Evolutionary conservation across 2,329 filamentous ascomycete species (phyloP).

Genomic region (Aspergillus brasiliensis): DNA sequence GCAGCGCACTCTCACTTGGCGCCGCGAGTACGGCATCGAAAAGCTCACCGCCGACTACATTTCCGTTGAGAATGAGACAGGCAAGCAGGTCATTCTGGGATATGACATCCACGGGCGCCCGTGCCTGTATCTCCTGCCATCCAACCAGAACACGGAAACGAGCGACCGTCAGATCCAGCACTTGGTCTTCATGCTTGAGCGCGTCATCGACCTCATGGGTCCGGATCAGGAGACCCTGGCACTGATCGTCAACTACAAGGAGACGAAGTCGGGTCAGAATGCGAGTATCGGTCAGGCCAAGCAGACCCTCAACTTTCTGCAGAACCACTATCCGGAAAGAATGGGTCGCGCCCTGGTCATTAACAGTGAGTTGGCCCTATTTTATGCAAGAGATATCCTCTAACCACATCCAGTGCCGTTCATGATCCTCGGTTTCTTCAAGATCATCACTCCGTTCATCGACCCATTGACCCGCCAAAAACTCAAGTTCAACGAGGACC

Average conservation of each 20-base stretch:
- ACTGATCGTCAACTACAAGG: conserved; percentile 89
- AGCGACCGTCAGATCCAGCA: conserved; percentile 88
- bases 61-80: conserved; percentile 90
- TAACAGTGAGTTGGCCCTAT: conserved; percentile 63
- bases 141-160: conserved; percentile 86
- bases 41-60: conserved; percentile 79
- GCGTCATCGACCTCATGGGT: conserved; percentile 82
- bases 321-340: conserved; percentile 93
- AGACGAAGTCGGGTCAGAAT: conserved; percentile 72
- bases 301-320: conserved; percentile 85
- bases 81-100: conserved; percentile 88
- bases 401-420: conserved; percentile 68
- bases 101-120: conserved; percentile 85
- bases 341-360: conserved; percentile 86
- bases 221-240: conserved; percentile 83
- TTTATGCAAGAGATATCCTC: neutral
- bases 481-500: conserved; percentile 95
- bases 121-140: conserved; percentile 87
- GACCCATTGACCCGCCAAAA: conserved; percentile 92
- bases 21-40: conserved; percentile 83
- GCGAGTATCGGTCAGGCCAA: conserved; percentile 75
- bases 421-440: conserved; percentile 92
- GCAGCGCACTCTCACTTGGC: conserved; percentile 79
- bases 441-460: conserved; percentile 93
- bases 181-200: conserved; percentile 93